A percentile compares a stretch with the other conserved stretches of the same genome.
Evolutionary conservation across 1,139 yeast species (phyloP).

Genomic region (Sugiyamaella sp.): DNA sequence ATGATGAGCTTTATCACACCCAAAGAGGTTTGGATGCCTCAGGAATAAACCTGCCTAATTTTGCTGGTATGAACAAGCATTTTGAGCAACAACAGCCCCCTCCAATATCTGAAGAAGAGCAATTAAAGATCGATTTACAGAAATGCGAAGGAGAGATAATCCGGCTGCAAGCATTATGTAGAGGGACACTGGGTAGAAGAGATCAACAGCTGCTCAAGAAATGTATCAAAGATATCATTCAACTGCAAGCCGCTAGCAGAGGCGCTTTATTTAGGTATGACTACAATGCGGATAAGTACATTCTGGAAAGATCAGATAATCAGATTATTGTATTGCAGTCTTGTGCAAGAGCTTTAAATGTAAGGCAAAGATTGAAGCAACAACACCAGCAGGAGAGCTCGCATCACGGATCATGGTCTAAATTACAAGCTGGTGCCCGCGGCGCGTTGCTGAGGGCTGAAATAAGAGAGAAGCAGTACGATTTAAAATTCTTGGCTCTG

Average conservation of each 20-base stretch:
- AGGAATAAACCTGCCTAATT: constrained; percentile 47
- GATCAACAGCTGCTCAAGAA: not conserved
- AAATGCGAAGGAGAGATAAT: constrained; percentile 42
- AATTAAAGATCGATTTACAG: constrained; percentile 40
- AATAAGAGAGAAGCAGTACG: constrained; percentile 25
- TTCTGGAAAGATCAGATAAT: constrained; percentile 25
- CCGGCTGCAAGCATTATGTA: constrained; percentile 47
- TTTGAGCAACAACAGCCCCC: constrained; percentile 33
- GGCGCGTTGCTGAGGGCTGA: constrained; percentile 22
- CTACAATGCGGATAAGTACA: constrained; percentile 27
- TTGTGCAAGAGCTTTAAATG: constrained; percentile 24
- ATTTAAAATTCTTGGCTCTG: constrained; percentile 26
- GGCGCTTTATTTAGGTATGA: constrained; percentile 31
- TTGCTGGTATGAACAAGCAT: constrained; percentile 46
- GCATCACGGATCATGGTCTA: not conserved
- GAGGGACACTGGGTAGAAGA: constrained; percentile 42
- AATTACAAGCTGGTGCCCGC: constrained; percentile 20
- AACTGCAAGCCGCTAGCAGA: constrained; percentile 46
- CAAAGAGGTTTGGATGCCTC: constrained; percentile 62
- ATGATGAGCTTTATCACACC: constrained; percentile 68
- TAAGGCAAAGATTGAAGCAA: not conserved
- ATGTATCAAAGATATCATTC: constrained; percentile 30
- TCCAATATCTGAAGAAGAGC: constrained; percentile 37
- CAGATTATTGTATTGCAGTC: constrained; percentile 34
- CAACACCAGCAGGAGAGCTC: not conserved